Percentiles rank a stretch among this genome's conserved stretches.
These are phyloP conservation scores for Leucogyrophana mollusca DNA, from an alignment of 768 basidiomycete species.

Conservation along the genomic window DNA sequence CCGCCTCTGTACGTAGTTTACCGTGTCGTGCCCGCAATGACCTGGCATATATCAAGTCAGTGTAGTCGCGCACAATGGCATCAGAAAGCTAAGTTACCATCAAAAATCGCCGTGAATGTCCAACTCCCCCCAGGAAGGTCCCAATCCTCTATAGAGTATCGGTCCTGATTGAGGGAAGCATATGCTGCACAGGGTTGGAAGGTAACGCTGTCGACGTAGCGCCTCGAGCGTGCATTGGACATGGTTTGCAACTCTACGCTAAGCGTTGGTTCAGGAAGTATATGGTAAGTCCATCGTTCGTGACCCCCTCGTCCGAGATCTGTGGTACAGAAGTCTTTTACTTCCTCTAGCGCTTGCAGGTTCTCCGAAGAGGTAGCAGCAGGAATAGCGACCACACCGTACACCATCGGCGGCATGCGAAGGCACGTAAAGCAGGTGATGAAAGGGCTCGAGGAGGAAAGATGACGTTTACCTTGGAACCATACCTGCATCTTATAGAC, in stretches of 20 bases:
- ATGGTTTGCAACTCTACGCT: constrained; percentile 38
- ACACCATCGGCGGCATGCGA: constrained; percentile 18
- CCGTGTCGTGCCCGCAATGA: constrained; percentile 48
- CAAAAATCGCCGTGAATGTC: constrained; percentile 46
- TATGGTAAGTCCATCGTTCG: constrained; percentile 53
- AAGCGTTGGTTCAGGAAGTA: constrained; percentile 40
- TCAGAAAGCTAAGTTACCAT: constrained; percentile 29
- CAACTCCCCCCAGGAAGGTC: constrained; percentile 38
- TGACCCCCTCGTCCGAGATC: constrained; percentile 53
- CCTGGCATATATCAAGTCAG: constrained; percentile 30
- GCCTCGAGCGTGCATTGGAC: constrained; percentile 33
- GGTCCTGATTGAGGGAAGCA: constrained; percentile 39
- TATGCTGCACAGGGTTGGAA: constrained; percentile 43
- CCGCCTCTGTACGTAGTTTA: constrained; percentile 39
- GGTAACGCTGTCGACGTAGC: constrained; percentile 36
- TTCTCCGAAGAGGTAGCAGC: constrained; percentile 47
- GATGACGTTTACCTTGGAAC: constrained; percentile 9
- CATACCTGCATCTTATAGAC: constrained; percentile 3
- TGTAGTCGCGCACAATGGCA: constrained; percentile 3
- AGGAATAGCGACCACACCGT: constrained; percentile 40
- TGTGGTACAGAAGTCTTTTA: constrained; percentile 49
- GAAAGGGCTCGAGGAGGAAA: constrained; percentile 8
- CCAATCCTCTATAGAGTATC: constrained; percentile 41
- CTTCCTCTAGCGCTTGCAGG: constrained; percentile 50
- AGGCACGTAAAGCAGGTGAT: neutral